phyloP scores from a whole-genome alignment of 371 early-diverging fungal genomes.

The Zopfochytrium polystomum region DNA sequence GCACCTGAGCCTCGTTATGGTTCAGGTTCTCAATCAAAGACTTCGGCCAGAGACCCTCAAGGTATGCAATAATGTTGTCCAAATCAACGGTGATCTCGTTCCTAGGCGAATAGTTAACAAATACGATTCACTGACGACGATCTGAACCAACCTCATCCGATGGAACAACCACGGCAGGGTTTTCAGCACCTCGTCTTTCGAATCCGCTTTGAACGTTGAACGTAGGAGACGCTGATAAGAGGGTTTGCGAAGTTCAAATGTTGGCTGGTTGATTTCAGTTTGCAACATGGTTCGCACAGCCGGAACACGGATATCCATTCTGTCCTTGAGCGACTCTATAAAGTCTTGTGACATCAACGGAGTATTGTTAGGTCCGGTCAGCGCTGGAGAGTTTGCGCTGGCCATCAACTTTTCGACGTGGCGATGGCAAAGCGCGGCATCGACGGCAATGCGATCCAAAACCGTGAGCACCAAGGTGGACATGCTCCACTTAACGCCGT shows the following conservation, averaged over 20 bases:
- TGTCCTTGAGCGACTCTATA: background rate
- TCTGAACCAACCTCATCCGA: constrained; percentile 5
- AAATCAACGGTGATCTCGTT: constrained; percentile 22
- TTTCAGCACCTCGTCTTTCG: constrained; percentile 2
- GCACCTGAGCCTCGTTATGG: constrained; percentile 1
- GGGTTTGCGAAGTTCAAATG: background rate
- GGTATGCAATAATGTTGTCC: background rate
- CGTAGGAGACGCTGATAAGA: background rate
- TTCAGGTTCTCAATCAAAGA: background rate
- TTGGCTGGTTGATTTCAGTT: constrained; percentile 1
- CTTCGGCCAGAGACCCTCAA: background rate
- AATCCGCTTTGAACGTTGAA: background rate
- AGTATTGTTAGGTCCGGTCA: no score
- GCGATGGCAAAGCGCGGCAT: background rate
- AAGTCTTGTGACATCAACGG: background rate
- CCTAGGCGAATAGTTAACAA: constrained; percentile 6
- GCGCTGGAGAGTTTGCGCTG: background rate
- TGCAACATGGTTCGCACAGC: background rate
- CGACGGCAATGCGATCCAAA: background rate
- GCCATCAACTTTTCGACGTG: background rate
- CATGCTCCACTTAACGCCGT: no score
- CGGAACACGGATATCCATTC: constrained; percentile 5
- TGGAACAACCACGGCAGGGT: constrained; percentile 5
- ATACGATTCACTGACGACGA: background rate
- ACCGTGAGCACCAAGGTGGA: background rate